phyloP scores from a whole-genome alignment of 2,329 filamentous ascomycete genomes.

The Magnaporthales sp. region DNA sequence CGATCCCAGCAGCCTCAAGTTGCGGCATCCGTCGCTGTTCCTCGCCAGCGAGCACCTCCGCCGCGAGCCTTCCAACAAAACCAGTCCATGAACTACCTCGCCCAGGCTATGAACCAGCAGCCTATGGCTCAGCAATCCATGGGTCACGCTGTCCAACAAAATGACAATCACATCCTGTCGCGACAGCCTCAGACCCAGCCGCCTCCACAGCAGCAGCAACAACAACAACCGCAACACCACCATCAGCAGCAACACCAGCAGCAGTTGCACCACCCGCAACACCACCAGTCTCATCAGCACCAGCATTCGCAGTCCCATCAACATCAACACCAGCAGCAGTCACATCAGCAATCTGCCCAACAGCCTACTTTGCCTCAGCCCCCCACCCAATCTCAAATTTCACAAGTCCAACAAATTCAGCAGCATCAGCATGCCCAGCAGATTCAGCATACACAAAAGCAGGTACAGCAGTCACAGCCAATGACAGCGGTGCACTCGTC shows the following conservation, averaged over 20 bases:
- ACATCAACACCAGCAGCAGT: slow-evolving; percentile 12
- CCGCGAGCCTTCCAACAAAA: slow-evolving; percentile 20
- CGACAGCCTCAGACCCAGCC: slow-evolving; percentile 11
- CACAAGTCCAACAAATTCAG: slow-evolving; percentile 13
- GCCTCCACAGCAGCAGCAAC: slow-evolving; percentile 15
- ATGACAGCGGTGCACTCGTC: slow-evolving; percentile 3
- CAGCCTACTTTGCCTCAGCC: slow-evolving; percentile 13
- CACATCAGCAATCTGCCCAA: slow-evolving; percentile 8
- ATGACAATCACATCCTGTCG: neutral
- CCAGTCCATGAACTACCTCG: slow-evolving; percentile 20
- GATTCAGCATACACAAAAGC: slow-evolving; percentile 15
- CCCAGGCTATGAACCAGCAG: slow-evolving; percentile 25
- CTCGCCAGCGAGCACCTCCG: slow-evolving; percentile 30
- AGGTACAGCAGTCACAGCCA: slow-evolving; percentile 11
- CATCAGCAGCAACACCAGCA: slow-evolving; percentile 10
- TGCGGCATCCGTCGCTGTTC: slow-evolving; percentile 36
- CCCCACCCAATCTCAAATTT: slow-evolving; percentile 10
- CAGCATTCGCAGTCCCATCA: slow-evolving; percentile 11
- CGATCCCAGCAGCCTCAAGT: slow-evolving; percentile 33
- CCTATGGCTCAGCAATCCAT: slow-evolving; percentile 21
- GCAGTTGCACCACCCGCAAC: slow-evolving; percentile 10
- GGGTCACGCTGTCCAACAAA: slow-evolving; percentile 14
- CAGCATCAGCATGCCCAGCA: slow-evolving; percentile 22
- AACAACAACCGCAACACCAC: slow-evolving; percentile 14
- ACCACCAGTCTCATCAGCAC: slow-evolving; percentile 12